Conservation (phyloP, 768 basidiomycete species). For the Pleurotus salmoneostramineus region DNA sequence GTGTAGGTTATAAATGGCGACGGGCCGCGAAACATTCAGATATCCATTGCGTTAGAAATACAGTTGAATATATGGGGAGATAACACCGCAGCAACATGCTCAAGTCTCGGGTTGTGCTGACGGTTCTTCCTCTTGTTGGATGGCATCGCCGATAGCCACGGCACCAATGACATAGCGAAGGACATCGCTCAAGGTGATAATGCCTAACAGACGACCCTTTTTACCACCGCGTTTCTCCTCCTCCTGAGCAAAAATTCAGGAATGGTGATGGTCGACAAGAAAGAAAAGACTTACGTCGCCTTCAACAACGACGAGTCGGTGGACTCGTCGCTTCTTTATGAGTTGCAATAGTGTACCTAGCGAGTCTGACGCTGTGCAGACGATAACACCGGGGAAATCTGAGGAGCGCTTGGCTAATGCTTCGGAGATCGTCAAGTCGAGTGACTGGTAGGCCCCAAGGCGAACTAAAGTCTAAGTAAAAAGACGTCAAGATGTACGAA, state of each 20-base stretch:
- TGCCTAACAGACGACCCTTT: constrained; percentile 79
- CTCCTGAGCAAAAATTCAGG: constrained; percentile 43
- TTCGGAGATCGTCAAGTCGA: constrained; percentile 90
- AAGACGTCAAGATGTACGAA: constrained; percentile 7
- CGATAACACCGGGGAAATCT: constrained; percentile 96
- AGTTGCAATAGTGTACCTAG: constrained; percentile 86
- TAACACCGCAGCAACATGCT: neutral
- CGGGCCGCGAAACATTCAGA: neutral
- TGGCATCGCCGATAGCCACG: constrained; percentile 44
- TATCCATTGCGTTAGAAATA: neutral
- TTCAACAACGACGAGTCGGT: constrained; percentile 93
- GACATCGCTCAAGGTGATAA: constrained; percentile 89
- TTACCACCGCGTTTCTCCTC: constrained; percentile 78
- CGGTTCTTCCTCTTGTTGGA: constrained; percentile 25
- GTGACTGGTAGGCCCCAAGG: constrained; percentile 90
- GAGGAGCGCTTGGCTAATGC: constrained; percentile 89
- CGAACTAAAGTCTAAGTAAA: constrained; percentile 81
- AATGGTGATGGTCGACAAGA: neutral
- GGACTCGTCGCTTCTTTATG: constrained; percentile 90
- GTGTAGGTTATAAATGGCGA: neutral
- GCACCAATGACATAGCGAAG: constrained; percentile 78
- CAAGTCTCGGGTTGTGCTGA: constrained; percentile 1
- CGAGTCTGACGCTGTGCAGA: constrained; percentile 91
- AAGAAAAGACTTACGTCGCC: constrained; percentile 57
- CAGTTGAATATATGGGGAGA: neutral